Evolutionary conservation across 2,329 filamentous ascomycete genomes (phyloP).

Genomic region (Acephala macrosclerotiorum): DNA sequence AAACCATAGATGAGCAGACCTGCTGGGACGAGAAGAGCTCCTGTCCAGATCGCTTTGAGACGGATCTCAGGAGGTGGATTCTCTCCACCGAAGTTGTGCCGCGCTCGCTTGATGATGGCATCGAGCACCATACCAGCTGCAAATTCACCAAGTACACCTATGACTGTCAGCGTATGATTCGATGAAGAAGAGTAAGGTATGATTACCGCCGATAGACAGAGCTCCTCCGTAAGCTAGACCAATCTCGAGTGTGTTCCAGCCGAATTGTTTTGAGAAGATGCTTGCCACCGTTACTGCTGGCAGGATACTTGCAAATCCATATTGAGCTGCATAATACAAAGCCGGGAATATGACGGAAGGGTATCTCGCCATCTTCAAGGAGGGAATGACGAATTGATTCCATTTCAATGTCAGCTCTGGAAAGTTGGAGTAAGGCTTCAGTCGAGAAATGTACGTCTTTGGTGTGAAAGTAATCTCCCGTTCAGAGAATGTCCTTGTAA

Average conservation of each 20-base stretch:
- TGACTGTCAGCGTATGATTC: too few species aligned
- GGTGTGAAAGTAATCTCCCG: conserved; percentile 13
- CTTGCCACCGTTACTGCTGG: conserved; percentile 45
- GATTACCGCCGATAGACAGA: conserved; percentile 38
- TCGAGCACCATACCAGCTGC: conserved; percentile 22
- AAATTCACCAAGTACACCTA: conserved; percentile 25
- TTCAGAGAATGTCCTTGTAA: conserved; percentile 19
- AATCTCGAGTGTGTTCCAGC: conserved; percentile 43
- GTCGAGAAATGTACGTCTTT: conserved; percentile 16
- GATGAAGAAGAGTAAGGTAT: conserved; percentile 1
- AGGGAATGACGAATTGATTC: conserved; percentile 38
- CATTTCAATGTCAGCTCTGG: conserved; percentile 24
- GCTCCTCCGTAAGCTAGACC: conserved; percentile 44
- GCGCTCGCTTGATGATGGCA: conserved; percentile 21
- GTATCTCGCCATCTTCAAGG: conserved; percentile 42
- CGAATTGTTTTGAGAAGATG: conserved; percentile 42
- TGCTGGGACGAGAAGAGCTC: conserved; percentile 39
- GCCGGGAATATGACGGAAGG: conserved; percentile 44
- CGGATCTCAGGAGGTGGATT: conserved; percentile 37
- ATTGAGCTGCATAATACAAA: conserved; percentile 43
- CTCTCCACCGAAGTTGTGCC: conserved; percentile 16
- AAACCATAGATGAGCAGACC: conserved; percentile 45
- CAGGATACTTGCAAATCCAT: conserved; percentile 44
- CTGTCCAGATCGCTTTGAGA: conserved; percentile 40
- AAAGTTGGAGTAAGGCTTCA: conserved; percentile 13